Percentiles rank a stretch among this genome's conserved stretches.
Evolutionary conservation across 139 green algal genomes (phyloP).

Genomic region (Picochlorum costavermella): DNA sequence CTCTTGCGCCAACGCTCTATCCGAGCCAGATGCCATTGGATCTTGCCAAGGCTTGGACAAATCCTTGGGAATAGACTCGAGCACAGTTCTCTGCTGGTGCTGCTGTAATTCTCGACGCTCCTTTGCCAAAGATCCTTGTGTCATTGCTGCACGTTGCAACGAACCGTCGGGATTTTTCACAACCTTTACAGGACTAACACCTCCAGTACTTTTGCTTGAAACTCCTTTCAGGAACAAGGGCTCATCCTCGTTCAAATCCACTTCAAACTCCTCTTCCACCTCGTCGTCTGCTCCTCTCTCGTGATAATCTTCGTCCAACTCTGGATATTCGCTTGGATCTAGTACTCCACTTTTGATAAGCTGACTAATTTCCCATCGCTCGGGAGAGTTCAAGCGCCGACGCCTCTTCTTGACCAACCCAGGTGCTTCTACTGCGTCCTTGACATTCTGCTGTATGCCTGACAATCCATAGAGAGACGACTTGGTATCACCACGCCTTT

Average conservation of each 20-base stretch:
- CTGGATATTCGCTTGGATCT: constrained; percentile 75
- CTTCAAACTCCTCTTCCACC: constrained; percentile 90
- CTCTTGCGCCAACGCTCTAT: constrained; percentile 72
- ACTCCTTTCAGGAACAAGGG: constrained; percentile 82
- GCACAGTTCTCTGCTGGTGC: constrained; percentile 87
- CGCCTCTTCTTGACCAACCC: constrained; percentile 10
- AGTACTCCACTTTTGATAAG: constrained; percentile 73
- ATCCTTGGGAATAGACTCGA: constrained; percentile 91
- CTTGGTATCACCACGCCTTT: constrained; percentile 23
- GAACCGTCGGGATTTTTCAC: constrained; percentile 97
- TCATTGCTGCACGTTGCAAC: constrained; percentile 96
- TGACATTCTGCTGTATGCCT: constrained; percentile 49
- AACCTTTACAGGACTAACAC: constrained; percentile 82
- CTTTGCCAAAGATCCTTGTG: constrained; percentile 85
- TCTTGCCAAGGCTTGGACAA: constrained; percentile 92
- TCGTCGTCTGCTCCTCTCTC: constrained; percentile 10
- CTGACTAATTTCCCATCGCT: constrained; percentile 49
- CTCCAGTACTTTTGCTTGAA: constrained; percentile 26
- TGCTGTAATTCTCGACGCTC: constrained; percentile 92
- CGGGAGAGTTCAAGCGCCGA: constrained; percentile 38
- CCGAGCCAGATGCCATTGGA: constrained; percentile 74
- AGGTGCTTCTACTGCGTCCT: background rate
- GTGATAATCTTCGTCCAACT: constrained; percentile 77
- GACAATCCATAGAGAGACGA: constrained; percentile 63
- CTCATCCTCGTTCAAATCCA: constrained; percentile 96